Base-by-base conservation (phyloP, 495 filamentous ascomycete genomes). In the Podospora pseudocomata region DNA sequence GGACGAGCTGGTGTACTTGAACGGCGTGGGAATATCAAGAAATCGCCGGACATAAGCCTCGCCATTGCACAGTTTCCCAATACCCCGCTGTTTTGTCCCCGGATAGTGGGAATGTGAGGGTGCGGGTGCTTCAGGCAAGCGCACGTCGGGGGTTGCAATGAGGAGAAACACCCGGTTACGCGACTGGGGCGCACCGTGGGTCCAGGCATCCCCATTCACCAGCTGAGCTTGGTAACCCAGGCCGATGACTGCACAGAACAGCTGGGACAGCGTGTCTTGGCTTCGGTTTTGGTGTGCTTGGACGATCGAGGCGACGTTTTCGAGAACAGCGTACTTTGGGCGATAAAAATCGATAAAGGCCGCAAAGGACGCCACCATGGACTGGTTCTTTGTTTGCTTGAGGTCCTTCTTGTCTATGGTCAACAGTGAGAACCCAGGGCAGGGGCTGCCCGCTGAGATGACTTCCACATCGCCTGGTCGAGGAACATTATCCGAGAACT, bases 341-440 rank as follows among this genome's bases (percentile, higher is more conserved):
- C 87, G 82, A 70, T 91, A 93, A 16, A 92, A 80, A 67, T 93
- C 91, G 4, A 93, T 79, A 67, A 84, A 91, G 0, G 91, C 82
- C 4, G 87, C 86, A n/a, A 92, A 89, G 0, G 90, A 90, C 0
- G 90, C 89, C 2, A 93, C 83, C 56, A 92, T 80, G 0, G 89
- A 92, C 26, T 86, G 87, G 74, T 94, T 91, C 60, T 84, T 82
- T 26, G 88, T 71, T 77, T 78, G 83, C 60, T 28, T 75, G 67
- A 71, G 73, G 5, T 78, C 81, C 71, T 67, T 80, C 68, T 80
- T 86, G 65, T 85, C 74, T 0, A 54, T 32, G n/a, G 92, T 91
- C 0, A 88, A 73, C 0, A 70, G 62, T 1, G 89, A 91, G 74
- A 90, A 93, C 0, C 89, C 91, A 53, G 87, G 90, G 70, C 91